These are phyloP conservation scores for Pseudogymnoascus sp. DNA, from an alignment of 2,329 filamentous ascomycete species.

Conservation along the genomic window DNA sequence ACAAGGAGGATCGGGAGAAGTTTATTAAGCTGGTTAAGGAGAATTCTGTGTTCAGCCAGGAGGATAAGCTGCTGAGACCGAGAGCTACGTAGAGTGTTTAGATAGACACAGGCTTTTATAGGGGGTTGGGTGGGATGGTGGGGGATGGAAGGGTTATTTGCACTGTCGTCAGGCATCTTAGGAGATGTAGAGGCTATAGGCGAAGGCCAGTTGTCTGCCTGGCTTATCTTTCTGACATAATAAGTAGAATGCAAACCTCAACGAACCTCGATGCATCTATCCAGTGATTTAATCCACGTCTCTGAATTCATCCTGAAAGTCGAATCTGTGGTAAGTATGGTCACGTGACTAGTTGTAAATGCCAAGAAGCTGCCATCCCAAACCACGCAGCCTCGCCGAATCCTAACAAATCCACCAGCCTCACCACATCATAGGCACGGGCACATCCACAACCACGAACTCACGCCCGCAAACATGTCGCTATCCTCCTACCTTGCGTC, in stretches of 20 bases:
- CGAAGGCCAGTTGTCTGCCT: neutral
- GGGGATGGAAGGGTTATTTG: neutral
- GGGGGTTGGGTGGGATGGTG: neutral
- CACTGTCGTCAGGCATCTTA: neutral
- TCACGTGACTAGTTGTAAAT: neutral
- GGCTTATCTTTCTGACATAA: constrained; percentile 7
- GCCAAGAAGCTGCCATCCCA: neutral
- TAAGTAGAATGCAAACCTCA: constrained; percentile 1
- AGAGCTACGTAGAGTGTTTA: constrained; percentile 11
- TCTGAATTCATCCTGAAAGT: neutral
- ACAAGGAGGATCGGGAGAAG: constrained; percentile 43
- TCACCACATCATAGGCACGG: neutral
- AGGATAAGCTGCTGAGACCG: constrained; percentile 42
- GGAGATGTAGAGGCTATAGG: neutral
- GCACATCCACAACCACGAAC: neutral
- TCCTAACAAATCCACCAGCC: neutral
- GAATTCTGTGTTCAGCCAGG: constrained; percentile 40
- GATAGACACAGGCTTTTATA: neutral
- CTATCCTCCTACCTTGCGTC: constrained; percentile 82
- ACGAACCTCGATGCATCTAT: neutral
- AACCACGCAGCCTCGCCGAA: neutral
- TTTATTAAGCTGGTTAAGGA: constrained; percentile 53
- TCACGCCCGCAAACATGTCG: constrained; percentile 37
- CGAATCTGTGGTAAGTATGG: neutral
- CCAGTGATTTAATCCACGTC: too few species aligned